These are phyloP conservation scores for Saturnispora quitensis DNA, from an alignment of 805 yeast species.

Conservation along the genomic window DNA sequence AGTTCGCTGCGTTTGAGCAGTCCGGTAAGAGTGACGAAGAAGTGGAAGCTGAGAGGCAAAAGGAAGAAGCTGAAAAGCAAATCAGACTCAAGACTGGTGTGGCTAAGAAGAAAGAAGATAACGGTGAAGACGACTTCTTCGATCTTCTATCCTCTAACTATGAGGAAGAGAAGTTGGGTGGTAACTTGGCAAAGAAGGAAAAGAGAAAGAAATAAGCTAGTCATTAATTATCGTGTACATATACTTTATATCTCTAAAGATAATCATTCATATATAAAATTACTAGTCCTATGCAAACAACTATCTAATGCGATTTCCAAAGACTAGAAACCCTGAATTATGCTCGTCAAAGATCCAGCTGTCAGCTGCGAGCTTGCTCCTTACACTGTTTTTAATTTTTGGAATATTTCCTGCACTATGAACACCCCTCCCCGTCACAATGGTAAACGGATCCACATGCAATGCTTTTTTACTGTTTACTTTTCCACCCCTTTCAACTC, in stretches of 20 bases:
- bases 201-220: conserved; percentile 20
- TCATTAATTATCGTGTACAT: conserved; percentile 2
- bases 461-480: conserved; percentile 27
- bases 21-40: conserved; percentile 28
- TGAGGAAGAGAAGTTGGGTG: conserved; percentile 30
- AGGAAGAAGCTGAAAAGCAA: conserved; percentile 23
- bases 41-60: conserved; percentile 17
- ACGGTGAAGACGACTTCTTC: conserved; percentile 33
- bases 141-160: conserved; percentile 45
- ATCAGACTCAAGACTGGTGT: conserved; percentile 24
- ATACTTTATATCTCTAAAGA: background rate
- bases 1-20: conserved; percentile 42
- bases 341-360: conserved; percentile 40
- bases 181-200: conserved; percentile 26
- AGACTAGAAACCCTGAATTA: conserved; percentile 33
- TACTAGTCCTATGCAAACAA: background rate
- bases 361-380: conserved; percentile 28
- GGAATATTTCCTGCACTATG: conserved; percentile 55
- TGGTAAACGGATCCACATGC: conserved; percentile 34
- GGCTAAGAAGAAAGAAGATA: conserved; percentile 19
- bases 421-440: conserved; percentile 64
- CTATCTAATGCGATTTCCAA: conserved; percentile 29
- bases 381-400: conserved; percentile 36
- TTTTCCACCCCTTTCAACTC: conserved; percentile 35
- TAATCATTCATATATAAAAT: background rate